Base-by-base conservation (phyloP, 2,329 filamentous ascomycete species). In the Chaetomiaceae sp. region DNA sequence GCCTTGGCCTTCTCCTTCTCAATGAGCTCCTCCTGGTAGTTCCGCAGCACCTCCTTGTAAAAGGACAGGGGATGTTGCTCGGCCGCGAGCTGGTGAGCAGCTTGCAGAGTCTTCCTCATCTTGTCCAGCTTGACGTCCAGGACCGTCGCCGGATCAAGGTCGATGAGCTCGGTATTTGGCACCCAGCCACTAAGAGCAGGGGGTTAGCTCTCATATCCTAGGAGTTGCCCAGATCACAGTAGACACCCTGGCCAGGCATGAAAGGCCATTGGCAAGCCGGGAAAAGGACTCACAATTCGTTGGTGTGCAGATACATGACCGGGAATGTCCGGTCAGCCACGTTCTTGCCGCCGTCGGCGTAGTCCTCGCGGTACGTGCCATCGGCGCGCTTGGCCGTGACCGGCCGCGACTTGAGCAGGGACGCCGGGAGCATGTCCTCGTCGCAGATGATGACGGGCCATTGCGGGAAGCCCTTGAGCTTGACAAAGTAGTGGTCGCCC, bases 401-500 rank as follows among this genome's bases (percentile, higher is more conserved):
- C 8, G 92, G 94, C 57, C 94, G 87, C 42, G 81, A 82, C 64
- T 80, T 87, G 51, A 95, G 73, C 22, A 99, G 80, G 14, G 80
- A 83, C 54, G 84, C 78, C 2, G 94, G 92, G 19, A 99, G 83
- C 86, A 99, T 97, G 58, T 87, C 85, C 70, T 99, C 92, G 68
- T 96, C 91, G 69, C 89, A 94, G 63, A 99, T 84, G 67, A 99
- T 88, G 51, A 90, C 87, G 15, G 94, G 94, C 94, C 94, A 99
- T 36, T 89, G 86, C 29, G 94, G 89, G 71, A 89, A 95, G 56
- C 92, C 94, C 78, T 95, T 96, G 71, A 99, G 84, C 70, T 91
- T 89, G 60, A 95, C 90, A 67, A 95, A 85, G 73, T 88, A 97
- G 72, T 91, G 88, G 65, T 97, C 87, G 62, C 95, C 94, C 4